Conservation (phyloP, 176 grass and related monocot genomes). For the Guadua angustifolia region DNA sequence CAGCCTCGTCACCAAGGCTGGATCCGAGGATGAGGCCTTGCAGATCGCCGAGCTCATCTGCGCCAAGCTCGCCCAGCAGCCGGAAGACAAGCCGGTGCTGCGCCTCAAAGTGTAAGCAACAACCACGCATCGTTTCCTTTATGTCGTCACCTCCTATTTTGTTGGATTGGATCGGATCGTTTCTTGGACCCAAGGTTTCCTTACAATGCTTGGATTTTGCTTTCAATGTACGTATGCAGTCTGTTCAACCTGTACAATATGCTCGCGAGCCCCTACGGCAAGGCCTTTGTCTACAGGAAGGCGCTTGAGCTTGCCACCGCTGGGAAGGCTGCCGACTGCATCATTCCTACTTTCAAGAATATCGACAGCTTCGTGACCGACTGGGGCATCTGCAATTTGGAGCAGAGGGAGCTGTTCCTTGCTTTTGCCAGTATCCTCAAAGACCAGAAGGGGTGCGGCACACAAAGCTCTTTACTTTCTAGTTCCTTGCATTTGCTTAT, state of each 20-base stretch:
- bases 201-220: not conserved
- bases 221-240: conserved; percentile 37
- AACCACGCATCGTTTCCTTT: not conserved
- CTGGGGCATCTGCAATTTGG: conserved; percentile 74
- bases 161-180: not conserved
- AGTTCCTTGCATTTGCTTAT: not conserved
- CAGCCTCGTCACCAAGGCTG: conserved; percentile 77
- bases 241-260: conserved; percentile 89
- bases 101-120: conserved; percentile 79
- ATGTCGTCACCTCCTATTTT: too few relatives aligned
- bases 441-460: conserved; percentile 70
- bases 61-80: conserved; percentile 71
- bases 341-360: conserved; percentile 83
- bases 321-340: conserved; percentile 65
- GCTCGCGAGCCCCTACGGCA: conserved; percentile 62
- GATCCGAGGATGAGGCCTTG: conserved; percentile 70
- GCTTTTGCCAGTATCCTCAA: conserved; percentile 70
- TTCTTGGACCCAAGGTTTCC: not conserved
- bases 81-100: conserved; percentile 62
- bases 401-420: conserved; percentile 77
- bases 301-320: conserved; percentile 66
- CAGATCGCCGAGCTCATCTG: conserved; percentile 82
- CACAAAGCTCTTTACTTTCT: not conserved
- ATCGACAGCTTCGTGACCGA: conserved; percentile 70
- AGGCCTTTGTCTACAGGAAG: conserved; percentile 76